phyloP scores from a whole-genome alignment of 2,329 filamentous ascomycete species.

The Aureobasidium sp. region DNA sequence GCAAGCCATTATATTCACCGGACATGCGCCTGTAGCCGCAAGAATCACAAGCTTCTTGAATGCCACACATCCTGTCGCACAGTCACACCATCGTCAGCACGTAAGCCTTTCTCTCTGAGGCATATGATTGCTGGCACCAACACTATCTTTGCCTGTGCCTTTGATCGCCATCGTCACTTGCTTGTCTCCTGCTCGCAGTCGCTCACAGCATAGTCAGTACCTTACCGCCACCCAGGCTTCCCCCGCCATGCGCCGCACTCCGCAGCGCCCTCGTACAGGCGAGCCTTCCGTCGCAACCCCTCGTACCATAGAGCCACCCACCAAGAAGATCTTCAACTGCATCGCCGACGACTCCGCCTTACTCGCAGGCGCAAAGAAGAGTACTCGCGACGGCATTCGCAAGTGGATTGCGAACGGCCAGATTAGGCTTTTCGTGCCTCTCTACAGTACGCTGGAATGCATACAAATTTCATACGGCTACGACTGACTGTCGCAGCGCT shows the following conservation, averaged over 20 bases:
- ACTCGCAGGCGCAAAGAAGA: conserved; percentile 45
- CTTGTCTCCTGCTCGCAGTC: not conserved
- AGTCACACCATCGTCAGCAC: conserved; percentile 10
- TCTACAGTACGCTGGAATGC: conserved; percentile 39
- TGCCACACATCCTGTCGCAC: not conserved
- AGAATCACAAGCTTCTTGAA: conserved; percentile 4
- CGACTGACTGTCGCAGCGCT: conserved; percentile 16
- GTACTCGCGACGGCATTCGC: conserved; percentile 45
- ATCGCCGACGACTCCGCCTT: conserved; percentile 47
- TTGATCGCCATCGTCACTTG: not conserved
- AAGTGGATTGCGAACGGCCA: conserved; percentile 45
- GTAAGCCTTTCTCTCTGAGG: conserved; percentile 1
- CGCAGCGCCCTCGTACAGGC: conserved; percentile 2
- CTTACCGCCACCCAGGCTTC: not conserved
- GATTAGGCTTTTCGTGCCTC: conserved; percentile 45
- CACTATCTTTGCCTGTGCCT: not conserved
- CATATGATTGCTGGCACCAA: conserved; percentile 10
- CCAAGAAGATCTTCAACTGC: conserved; percentile 47
- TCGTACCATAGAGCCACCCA: conserved; percentile 10
- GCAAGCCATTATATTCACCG: not conserved
- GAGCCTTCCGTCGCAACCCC: not conserved
- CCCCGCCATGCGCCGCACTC: conserved; percentile 15
- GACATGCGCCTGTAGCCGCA: conserved; percentile 9
- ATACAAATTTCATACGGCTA: not conserved
- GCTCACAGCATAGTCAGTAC: not conserved